Base-by-base conservation (phyloP, 345 rosid genomes). In the Orychophragmus violaceus region DNA sequence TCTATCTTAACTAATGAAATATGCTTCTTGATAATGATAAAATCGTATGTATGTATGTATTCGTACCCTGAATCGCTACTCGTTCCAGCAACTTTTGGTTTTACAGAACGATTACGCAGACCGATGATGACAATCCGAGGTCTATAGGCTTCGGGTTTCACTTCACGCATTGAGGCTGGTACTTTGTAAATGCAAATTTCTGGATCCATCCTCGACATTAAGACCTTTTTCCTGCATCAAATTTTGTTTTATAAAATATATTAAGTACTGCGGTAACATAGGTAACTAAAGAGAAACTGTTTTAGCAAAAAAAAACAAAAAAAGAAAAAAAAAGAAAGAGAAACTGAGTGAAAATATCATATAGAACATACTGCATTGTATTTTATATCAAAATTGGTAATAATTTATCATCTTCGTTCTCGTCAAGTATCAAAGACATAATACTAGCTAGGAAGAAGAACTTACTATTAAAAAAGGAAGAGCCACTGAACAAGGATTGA, bases 131-230 rank as follows among this genome's bases (percentile, higher is more conserved):
- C 63, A 30, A 58, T 37, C 63, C 21, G 63, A 23, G 63, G 63
- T 36, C 8, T 59, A 39, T 59, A 59, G 2, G 64, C 64, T 14
- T 41, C 50, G 1, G 64, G 64, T 59, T 59, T 59, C 64, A 41
- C 64, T 1, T 59, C 10, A 10, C 51, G 64, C 10, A 59, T 24
- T 6, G 2, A 8, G 2, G 9, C 25, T 14, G 64, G 9, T 14
- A 39, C 36, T 59, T 8, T 39, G 35, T 59, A 59, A 4, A 44
- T 44, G 49, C 49, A 44, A 44, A 6, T 2, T 39, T 4, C 44
- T 36, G 46, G 19, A 16, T 14, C 46, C 49, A 18, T 44, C 49
- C 7, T 44, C 49, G 49, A 44, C 16, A 41, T 7, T 44, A 17
- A 16, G n/a, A 17, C 49, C 12, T 44, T 16, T 44, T 4, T 4